A percentile compares a stretch with the other conserved stretches of the same genome.
phyloP scores from a whole-genome alignment of 768 basidiomycete species.

The Vishniacozyma victoriae region DNA sequence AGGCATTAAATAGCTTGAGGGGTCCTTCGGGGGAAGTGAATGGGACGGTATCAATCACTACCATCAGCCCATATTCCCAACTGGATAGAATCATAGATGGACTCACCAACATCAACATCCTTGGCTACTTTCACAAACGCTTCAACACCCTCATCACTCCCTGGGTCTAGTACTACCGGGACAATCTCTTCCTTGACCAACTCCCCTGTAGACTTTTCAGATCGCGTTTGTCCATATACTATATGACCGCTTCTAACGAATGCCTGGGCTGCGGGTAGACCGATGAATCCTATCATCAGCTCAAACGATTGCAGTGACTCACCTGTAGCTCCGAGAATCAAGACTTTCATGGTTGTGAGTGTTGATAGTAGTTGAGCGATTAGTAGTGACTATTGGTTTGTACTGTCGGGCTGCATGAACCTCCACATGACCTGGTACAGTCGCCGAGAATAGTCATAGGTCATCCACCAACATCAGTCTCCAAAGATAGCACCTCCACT shows the following conservation, averaged over 20 bases:
- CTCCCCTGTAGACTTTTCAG: constrained; percentile 36
- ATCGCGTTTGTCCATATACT: constrained; percentile 53
- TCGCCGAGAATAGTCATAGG: too few species aligned
- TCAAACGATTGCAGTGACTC: background rate
- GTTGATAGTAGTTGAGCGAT: too few species aligned
- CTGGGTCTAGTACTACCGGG: constrained; percentile 42
- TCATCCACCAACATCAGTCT: too few species aligned
- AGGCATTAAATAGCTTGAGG: constrained; percentile 11
- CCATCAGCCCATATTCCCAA: background rate
- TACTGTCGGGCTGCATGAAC: too few species aligned
- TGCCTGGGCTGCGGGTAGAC: constrained; percentile 51
- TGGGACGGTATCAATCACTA: constrained; percentile 34
- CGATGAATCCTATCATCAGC: constrained; percentile 48
- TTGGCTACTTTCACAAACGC: constrained; percentile 15
- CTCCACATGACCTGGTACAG: too few species aligned
- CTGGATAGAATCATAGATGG: background rate
- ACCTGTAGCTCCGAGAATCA: constrained; percentile 48
- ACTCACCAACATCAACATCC: constrained; percentile 27
- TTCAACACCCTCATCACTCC: constrained; percentile 12
- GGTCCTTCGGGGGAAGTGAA: constrained; percentile 37
- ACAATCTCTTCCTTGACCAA: constrained; percentile 52
- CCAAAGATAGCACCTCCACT: too few species aligned
- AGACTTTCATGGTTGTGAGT: constrained; percentile 44
- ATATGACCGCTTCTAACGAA: constrained; percentile 52
- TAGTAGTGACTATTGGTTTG: too few species aligned